Conservation (phyloP, 106 monocot species). For the Gastrodia elata region DNA sequence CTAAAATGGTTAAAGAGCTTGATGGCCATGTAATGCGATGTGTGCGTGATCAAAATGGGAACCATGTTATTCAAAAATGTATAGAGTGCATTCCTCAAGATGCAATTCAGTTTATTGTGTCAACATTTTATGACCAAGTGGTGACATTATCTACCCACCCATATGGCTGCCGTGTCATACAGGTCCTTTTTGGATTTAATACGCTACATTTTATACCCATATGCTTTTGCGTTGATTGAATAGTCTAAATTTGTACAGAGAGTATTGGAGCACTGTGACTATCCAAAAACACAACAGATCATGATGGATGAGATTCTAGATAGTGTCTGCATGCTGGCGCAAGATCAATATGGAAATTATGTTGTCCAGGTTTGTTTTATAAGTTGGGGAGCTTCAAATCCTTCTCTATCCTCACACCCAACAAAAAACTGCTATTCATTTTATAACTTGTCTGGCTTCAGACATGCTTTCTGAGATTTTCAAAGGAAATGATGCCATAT, state of each 20-base stretch:
- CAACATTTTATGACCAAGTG: conserved; percentile 45
- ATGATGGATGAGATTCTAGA: conserved; percentile 52
- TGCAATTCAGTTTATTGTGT: conserved; percentile 39
- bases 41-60: conserved; percentile 62
- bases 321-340: conserved; percentile 39
- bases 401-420: background rate
- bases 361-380: conserved; percentile 57
- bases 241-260: conserved; percentile 26
- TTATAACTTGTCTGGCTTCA: background rate
- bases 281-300: conserved; percentile 44
- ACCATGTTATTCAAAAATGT: conserved; percentile 61
- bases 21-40: conserved; percentile 51
- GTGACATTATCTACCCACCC: conserved; percentile 46
- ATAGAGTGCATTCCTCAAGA: conserved; percentile 41
- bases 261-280: conserved; percentile 64
- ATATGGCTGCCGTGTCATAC: conserved; percentile 56
- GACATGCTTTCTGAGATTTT: background rate
- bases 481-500: background rate
- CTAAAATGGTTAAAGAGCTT: conserved; percentile 51
- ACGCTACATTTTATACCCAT: background rate
- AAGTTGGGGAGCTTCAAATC: background rate
- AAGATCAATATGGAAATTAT: conserved; percentile 77
- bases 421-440: background rate
- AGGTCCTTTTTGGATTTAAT: conserved; percentile 20
- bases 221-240: background rate